Evolutionary conservation across 345 rosid genomes (phyloP).

Genomic region (Pistacia integerrima): DNA sequence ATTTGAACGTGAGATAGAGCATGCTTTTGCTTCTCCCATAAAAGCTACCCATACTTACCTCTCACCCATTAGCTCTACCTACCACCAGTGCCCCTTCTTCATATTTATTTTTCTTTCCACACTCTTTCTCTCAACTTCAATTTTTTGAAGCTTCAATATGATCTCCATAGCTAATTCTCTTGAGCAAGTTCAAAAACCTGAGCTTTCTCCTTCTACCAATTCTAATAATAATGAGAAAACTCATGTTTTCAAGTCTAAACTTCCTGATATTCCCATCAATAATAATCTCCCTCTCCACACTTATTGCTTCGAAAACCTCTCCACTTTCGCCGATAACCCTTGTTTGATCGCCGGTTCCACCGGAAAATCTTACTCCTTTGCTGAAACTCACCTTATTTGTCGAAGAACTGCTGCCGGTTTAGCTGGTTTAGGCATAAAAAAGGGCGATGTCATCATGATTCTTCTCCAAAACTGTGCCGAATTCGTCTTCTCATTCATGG

Average conservation of each 20-base stretch:
- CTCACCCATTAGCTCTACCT: background rate
- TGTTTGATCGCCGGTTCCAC: conserved; percentile 69
- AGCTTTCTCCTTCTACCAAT: background rate
- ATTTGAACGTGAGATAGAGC: background rate
- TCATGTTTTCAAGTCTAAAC: conserved; percentile 69
- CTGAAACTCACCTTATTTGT: conserved; percentile 54
- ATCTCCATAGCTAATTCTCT: background rate
- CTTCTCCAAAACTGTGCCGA: conserved; percentile 81
- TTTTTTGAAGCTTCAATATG: background rate
- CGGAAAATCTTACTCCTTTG: conserved; percentile 43
- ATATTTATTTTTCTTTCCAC: background rate
- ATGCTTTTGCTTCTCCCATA: background rate
- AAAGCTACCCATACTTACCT: background rate
- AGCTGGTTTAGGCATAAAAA: conserved; percentile 48
- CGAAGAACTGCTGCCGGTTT: conserved; percentile 65
- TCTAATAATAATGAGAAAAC: background rate
- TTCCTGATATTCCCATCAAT: conserved; percentile 74
- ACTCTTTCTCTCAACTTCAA: background rate
- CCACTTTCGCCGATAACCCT: conserved; percentile 43
- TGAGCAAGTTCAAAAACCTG: background rate
- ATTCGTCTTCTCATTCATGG: conserved; percentile 85
- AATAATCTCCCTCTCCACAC: conserved; percentile 76
- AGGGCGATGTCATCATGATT: conserved; percentile 89
- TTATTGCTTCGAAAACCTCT: conserved; percentile 64
- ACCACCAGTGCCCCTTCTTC: background rate